phyloP scores from a whole-genome alignment of 2,329 filamentous ascomycete species.

The Exophiala lecanii-corni region DNA sequence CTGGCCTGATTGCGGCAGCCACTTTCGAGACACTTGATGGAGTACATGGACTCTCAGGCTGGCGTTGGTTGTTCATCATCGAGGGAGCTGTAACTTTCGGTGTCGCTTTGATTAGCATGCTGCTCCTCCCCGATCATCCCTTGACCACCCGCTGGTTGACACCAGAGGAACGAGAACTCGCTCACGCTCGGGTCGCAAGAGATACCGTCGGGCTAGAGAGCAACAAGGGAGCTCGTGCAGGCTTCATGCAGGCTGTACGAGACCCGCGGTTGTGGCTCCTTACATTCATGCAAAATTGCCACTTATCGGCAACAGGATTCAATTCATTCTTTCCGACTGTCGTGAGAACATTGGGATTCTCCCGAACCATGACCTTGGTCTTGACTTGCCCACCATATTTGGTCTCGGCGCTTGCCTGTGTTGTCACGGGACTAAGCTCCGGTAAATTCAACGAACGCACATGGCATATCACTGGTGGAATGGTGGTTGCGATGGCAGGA shows the following conservation, averaged over 20 bases:
- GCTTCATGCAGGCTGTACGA: slow-evolving; percentile 19
- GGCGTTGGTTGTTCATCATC: slow-evolving; percentile 58
- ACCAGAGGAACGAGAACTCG: slow-evolving; percentile 36
- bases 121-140: slow-evolving; percentile 41
- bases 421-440: slow-evolving; percentile 24
- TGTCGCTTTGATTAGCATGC: slow-evolving; percentile 37
- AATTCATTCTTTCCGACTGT: slow-evolving; percentile 45
- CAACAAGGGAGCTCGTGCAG: neutral
- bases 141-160: slow-evolving; percentile 33
- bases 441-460: slow-evolving; percentile 33
- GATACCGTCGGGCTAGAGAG: slow-evolving; percentile 8
- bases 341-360: slow-evolving; percentile 46
- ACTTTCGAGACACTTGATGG: slow-evolving; percentile 57
- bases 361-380: slow-evolving; percentile 45
- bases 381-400: slow-evolving; percentile 41
- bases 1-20: slow-evolving; percentile 55
- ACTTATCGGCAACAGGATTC: slow-evolving; percentile 41
- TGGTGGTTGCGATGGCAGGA: neutral
- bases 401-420: slow-evolving; percentile 23
- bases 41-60: slow-evolving; percentile 50
- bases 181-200: slow-evolving; percentile 32
- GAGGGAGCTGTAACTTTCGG: slow-evolving; percentile 48
- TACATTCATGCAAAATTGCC: slow-evolving; percentile 44
- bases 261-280: slow-evolving; percentile 39
- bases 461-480: neutral